Percentiles rank a stretch among this genome's conserved stretches.
phyloP scores from a whole-genome alignment of 2,329 filamentous ascomycete species.

The Phyllosticta ampelicida region DNA sequence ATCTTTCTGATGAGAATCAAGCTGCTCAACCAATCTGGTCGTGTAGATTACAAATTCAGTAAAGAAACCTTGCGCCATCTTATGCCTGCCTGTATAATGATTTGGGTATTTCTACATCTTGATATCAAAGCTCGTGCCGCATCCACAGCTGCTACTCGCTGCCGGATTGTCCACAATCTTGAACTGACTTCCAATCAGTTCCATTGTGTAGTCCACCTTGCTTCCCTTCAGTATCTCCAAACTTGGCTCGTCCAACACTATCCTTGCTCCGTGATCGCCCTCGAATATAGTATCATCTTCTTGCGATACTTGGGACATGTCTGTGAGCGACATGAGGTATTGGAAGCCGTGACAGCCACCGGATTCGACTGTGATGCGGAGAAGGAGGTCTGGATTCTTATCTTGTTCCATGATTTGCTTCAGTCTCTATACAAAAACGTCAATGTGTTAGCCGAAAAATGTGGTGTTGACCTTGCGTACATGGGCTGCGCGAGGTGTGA shows the following conservation, averaged over 20 bases:
- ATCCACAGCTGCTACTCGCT: slow-evolving; percentile 90
- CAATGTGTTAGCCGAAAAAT: background rate
- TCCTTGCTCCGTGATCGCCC: slow-evolving; percentile 56
- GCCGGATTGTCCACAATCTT: slow-evolving; percentile 90
- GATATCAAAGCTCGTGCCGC: slow-evolving; percentile 95
- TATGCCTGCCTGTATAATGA: background rate
- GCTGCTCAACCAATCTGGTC: background rate
- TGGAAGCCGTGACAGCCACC: slow-evolving; percentile 98
- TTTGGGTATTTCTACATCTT: slow-evolving; percentile 35
- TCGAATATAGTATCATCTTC: slow-evolving; percentile 79
- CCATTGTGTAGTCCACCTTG: slow-evolving; percentile 92
- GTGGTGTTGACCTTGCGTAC: slow-evolving; percentile 36
- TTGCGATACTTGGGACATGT: slow-evolving; percentile 42
- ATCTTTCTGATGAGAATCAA: background rate
- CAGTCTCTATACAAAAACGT: slow-evolving; percentile 45
- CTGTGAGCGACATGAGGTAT: slow-evolving; percentile 82
- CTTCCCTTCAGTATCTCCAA: slow-evolving; percentile 84
- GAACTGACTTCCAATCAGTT: slow-evolving; percentile 90
- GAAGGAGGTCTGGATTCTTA: slow-evolving; percentile 64
- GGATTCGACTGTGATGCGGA: slow-evolving; percentile 86
- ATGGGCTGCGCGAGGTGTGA: slow-evolving; percentile 72
- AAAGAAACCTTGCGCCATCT: background rate
- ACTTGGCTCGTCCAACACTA: slow-evolving; percentile 81
- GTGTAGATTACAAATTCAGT: background rate
- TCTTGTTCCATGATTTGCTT: slow-evolving; percentile 47